phyloP scores from a whole-genome alignment of 208 protist genomes.

The Jaenimonas drosophilae region DNA sequence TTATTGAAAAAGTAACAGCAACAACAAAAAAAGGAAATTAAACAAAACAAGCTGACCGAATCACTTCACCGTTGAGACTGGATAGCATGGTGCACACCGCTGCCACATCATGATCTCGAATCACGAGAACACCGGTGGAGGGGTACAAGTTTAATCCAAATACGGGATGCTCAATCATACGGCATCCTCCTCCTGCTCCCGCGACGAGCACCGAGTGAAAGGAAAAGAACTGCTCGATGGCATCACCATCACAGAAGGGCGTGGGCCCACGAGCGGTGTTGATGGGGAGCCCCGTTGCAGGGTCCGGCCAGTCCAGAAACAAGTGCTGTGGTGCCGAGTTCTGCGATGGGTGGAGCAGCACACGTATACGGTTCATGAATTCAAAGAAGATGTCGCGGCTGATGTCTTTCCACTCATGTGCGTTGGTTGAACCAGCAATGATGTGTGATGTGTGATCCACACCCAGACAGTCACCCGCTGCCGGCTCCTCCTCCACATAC shows the following conservation, averaged over 20 bases:
- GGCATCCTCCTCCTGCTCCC: conserved; percentile 25
- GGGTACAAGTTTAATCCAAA: conserved; percentile 38
- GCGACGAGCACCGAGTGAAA: conserved; percentile 28
- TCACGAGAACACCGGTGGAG: conserved; percentile 14
- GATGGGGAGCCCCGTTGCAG: conserved; percentile 34
- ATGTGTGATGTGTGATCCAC: conserved; percentile 17
- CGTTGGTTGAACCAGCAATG: conserved; percentile 14
- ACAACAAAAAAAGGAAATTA: conserved; percentile 6
- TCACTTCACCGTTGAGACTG: not conserved
- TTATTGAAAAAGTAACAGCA: conserved; percentile 1
- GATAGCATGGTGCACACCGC: conserved; percentile 5
- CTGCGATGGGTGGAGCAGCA: not conserved
- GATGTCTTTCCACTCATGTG: conserved; percentile 32
- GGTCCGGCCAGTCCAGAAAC: conserved; percentile 43
- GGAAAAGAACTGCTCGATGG: conserved; percentile 31
- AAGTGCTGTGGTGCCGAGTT: not conserved
- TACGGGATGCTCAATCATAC: conserved; percentile 35
- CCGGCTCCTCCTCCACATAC: conserved; percentile 12
- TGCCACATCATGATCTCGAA: conserved; percentile 8
- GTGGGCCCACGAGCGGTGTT: conserved; percentile 12
- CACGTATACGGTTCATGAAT: conserved; percentile 14
- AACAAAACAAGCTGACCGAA: conserved; percentile 1
- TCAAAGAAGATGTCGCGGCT: conserved; percentile 31
- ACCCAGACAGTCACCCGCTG: conserved; percentile 1
- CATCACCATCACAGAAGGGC: conserved; percentile 24